A percentile compares a stretch with the other conserved stretches of the same genome.
Evolutionary conservation across 2,329 filamentous ascomycete genomes (phyloP).

Genomic region (Zymoseptoria crescenta): DNA sequence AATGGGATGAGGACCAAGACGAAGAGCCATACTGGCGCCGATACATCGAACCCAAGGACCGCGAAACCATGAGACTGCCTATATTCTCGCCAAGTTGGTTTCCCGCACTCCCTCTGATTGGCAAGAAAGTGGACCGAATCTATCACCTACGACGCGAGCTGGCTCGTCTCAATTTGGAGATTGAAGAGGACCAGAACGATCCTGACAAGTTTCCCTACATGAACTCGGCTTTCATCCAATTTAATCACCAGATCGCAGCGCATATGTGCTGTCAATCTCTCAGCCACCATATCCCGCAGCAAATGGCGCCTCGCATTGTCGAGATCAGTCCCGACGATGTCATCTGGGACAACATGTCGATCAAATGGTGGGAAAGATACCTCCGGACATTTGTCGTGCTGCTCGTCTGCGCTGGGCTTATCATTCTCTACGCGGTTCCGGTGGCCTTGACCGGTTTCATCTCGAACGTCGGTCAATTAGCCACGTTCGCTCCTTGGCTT

Average conservation of each 20-base stretch:
- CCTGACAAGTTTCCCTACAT: constrained; percentile 82
- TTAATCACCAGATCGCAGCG: constrained; percentile 93
- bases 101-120: constrained; percentile 67
- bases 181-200: constrained; percentile 79
- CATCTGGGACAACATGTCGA: constrained; percentile 94
- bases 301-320: constrained; percentile 88
- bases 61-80: constrained; percentile 75
- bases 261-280: constrained; percentile 96
- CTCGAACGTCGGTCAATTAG: constrained; percentile 66
- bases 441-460: constrained; percentile 81
- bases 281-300: constrained; percentile 81
- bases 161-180: constrained; percentile 81
- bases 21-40: constrained; percentile 68
- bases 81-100: constrained; percentile 59
- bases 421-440: constrained; percentile 83
- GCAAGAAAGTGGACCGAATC: constrained; percentile 90
- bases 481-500: constrained; percentile 60
- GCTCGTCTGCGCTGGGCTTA: constrained; percentile 60
- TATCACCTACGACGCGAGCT: constrained; percentile 83
- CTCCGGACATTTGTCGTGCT: constrained; percentile 61
- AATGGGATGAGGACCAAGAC: constrained; percentile 55
- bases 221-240: constrained; percentile 97
- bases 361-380: constrained; percentile 89
- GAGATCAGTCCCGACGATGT: constrained; percentile 91
- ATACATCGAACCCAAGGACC: constrained; percentile 72